Evolutionary conservation across 2,329 filamentous ascomycete genomes (phyloP), one percentile per base, ranked within the genome.

Genomic region (Apiospora kogelbergensis): DNA sequence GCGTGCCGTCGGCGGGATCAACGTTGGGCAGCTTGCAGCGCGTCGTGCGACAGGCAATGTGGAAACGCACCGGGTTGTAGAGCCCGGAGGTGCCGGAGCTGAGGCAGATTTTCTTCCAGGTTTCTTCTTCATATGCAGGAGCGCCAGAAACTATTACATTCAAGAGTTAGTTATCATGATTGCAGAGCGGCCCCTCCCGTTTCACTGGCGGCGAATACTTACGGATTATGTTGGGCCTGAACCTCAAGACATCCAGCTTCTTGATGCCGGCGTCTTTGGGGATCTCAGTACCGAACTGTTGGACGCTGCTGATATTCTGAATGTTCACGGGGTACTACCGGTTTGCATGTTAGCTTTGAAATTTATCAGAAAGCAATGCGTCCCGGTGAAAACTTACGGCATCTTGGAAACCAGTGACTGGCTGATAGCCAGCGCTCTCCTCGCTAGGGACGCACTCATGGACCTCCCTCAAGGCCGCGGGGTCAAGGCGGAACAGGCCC

Each of bases 11-110:
- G 22, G 82, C 81, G 0, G 86, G 90, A 76, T 93, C 85, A 1
- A 93, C 89, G 73, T 93, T 93, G 24, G 91, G 91, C 73, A 94
- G 78, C 73, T 89, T 91, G 80, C 91, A 93, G 68, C 91, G 85
- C 0, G 90, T 88, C 0, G 90, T 92, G 40, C 90, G 87, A 74
- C 90, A 91, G 0, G 89, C 87, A 22, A 90, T 84, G 70, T 87
- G 83, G 71, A 89, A 88, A 7, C 76, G 74, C 15, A 77, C 76
- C 53, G 78, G 76, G 46, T 79, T 78, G 57, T 79, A 80, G 70
- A 89, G 83, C 68, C 85, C 87, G 17, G 82, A 81, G 2, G 79
- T 80, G 6, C 82, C 82, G 9, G 81, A 79, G 45, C 82, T 85
- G 73, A 91, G 84, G 26, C 82, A 80, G 45, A 93, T 84, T 37